Evolutionary conservation across 1,139 yeast species (phyloP), one percentile per base, ranked within the genome.

Genomic region (Hyphopichia wangnamkhiaoensis): DNA sequence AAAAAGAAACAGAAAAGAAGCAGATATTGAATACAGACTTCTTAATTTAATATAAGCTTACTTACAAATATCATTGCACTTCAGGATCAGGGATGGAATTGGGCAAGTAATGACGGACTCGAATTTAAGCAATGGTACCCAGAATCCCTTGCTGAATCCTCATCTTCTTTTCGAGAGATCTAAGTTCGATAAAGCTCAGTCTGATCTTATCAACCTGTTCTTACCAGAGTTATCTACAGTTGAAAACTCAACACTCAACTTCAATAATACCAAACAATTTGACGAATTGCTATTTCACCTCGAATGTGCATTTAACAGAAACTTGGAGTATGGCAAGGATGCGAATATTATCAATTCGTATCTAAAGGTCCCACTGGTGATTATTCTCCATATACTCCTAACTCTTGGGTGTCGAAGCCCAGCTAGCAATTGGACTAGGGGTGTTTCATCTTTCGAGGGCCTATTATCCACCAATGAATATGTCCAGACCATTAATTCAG

Each of bases 401-500:
- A 66, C 74, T 0, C 38, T 68, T 25, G 62, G 65, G 1, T 53
- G 65, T 0, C 47, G 71, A 37, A 41, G 53, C 19, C 55, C 64
- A 4, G 47, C 46, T 6, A 51, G 54, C 23, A 65, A 64, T 41
- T 63, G 59, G 58, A 51, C 62, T 6, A 46, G 51, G 17, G 45
- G 42, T 17, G 16, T 44, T 17, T 33, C 50, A 8, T 37, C 47
- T 7, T 37, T 53, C 34, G 56, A 49, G 10, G 56, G 58, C 4
- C 44, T 59, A 12, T 43, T 43, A 1, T 46, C 59, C n/a, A 47
- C 59, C 3, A 43, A 52, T 9, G 52, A 53, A 17, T 56, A 52
- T 33, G 44, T 56, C 28, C 50, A 47, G 31, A 41, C 51, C 4
- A 49, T 49, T 18, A 54, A 50, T 35, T 50, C 45, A 18, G 56